A percentile compares a stretch with the other conserved stretches of the same genome.
phyloP scores from a whole-genome alignment of 495 filamentous ascomycete genomes.

The Aspergillus affinis region DNA sequence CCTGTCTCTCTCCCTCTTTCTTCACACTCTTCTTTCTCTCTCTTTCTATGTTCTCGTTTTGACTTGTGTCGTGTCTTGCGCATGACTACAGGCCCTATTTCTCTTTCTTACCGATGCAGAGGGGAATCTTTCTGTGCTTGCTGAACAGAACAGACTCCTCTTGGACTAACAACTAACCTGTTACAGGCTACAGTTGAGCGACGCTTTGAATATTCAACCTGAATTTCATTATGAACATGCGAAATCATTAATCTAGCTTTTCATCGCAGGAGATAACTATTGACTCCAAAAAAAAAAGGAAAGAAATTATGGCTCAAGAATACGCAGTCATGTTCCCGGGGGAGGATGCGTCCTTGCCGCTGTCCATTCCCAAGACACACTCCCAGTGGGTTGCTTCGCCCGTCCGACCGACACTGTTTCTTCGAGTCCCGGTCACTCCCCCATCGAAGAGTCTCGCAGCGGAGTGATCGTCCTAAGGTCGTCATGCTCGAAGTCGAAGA shows the following conservation, averaged over 20 bases:
- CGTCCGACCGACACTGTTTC: slow-evolving; percentile 7
- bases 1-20: slow-evolving; percentile 5
- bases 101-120: too few species aligned
- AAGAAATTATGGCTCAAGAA: background rate
- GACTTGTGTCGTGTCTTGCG: too few species aligned
- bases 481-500: slow-evolving; percentile 12
- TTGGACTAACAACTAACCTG: background rate
- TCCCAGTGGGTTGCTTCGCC: background rate
- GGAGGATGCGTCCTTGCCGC: background rate
- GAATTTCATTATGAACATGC: slow-evolving; percentile 7
- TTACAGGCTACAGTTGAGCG: background rate
- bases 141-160: too few species aligned
- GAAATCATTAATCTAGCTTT: slow-evolving; percentile 26
- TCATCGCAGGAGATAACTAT: slow-evolving; percentile 8
- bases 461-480: slow-evolving; percentile 1
- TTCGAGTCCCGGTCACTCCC: slow-evolving; percentile 6
- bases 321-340: background rate
- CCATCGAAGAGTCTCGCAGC: slow-evolving; percentile 13
- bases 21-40: slow-evolving; percentile 10
- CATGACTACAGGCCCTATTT: too few species aligned
- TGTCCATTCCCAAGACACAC: background rate
- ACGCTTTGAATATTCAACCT: background rate
- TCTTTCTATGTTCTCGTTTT: background rate
- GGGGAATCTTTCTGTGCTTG: too few species aligned
- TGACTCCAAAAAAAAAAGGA: background rate